These are phyloP conservation scores for Naganishia vishniacii DNA, from an alignment of 768 basidiomycete species.

Conservation along the genomic window DNA sequence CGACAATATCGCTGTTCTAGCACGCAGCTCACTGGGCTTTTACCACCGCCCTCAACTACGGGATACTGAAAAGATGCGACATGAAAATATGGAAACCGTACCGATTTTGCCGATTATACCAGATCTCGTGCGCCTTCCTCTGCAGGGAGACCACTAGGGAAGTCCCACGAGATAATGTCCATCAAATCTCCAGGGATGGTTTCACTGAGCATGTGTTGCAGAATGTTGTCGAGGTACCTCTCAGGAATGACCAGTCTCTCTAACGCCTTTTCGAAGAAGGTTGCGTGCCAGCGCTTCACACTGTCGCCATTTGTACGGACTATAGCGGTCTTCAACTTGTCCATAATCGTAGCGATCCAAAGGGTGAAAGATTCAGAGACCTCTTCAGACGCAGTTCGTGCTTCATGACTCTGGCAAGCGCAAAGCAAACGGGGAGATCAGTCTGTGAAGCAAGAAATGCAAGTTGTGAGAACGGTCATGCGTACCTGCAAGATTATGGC, in stretches of 20 bases:
- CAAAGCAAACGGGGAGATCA: too few relatives aligned
- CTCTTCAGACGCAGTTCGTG: neutral
- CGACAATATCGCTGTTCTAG: too few relatives aligned
- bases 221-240: neutral
- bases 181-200: conserved; percentile 12
- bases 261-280: conserved; percentile 22
- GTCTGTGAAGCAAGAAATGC: too few relatives aligned
- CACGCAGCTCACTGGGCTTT: too few relatives aligned
- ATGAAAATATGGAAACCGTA: too few relatives aligned
- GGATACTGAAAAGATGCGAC: too few relatives aligned
- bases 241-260: conserved; percentile 1
- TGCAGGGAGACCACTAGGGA: neutral
- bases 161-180: conserved; percentile 18
- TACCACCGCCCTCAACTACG: too few relatives aligned
- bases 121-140: too few relatives aligned
- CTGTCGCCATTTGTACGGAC: neutral
- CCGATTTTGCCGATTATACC: too few relatives aligned
- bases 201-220: neutral
- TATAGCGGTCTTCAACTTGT: neutral
- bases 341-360: neutral
- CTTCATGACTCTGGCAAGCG: neutral
- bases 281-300: conserved; percentile 16
- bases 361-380: neutral
- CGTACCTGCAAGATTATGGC: conserved; percentile 19
- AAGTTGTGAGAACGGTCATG: too few relatives aligned